Evolutionary conservation across 108 stramenopile genomes (phyloP), one percentile per base, ranked within the genome.

Genomic region (Epithemia pelagica): DNA sequence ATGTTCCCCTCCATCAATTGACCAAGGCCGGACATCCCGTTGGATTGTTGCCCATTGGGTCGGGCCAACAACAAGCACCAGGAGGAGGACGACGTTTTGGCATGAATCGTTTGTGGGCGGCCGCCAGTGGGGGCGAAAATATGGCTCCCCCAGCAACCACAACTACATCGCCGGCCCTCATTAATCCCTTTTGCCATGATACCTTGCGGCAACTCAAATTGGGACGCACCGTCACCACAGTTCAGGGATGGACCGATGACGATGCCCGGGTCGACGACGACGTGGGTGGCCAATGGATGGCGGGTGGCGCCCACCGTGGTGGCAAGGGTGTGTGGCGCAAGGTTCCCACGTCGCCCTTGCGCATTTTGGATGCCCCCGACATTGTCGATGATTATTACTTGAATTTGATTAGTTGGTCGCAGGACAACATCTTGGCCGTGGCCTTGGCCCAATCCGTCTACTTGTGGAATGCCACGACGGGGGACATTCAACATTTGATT

Each of bases 311-410:
- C 15, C 10, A 5, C 37, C 5, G 5, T 46, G 37, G 37, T 46
- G 46, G 58, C 15, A 30, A 31, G 20, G 62, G 67, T 30, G 22
- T 61, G 21, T 77, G 62, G 18, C 88, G 96, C 15, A 83, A 83
- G 70, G 98, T 99, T 62, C 95, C 99, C 27, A 84, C 89, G 20
- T 91, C 96, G 7, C 99, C 99, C 3, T 74, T 81, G 33, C 91
- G 98, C 33, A 95, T 98, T 66, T 79, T 99, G 62, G 99, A 99
- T 80, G 99, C 99, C 7, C 99, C 99, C 1, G 97, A 98, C 68
- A 79, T 99, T 28, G 78, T 96, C 23, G 96, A 99, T 75, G 97
- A 99, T 75, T 99, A 97, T 82, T 98, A 99, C 79, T 90, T 98
- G 65, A 98, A 99, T 75, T 76, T 99, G 30, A 79, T 98, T 31